Evolutionary conservation across 495 filamentous ascomycete species (phyloP), one percentile per base, ranked within the genome.

Genomic region (Daldinia loculata): DNA sequence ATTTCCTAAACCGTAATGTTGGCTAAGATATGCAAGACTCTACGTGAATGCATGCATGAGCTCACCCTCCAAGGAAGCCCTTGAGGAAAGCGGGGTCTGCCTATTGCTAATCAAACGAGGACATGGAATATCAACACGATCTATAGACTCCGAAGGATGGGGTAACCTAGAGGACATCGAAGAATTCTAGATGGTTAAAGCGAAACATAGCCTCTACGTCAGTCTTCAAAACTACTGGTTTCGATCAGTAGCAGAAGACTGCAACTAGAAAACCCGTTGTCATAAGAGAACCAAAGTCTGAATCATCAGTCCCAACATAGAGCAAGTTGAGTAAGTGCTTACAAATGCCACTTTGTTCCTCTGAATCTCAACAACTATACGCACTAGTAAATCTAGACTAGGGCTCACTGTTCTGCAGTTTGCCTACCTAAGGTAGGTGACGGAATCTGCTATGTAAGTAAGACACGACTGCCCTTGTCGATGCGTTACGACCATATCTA

Each of bases 271-370:
- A 41, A 36, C 52, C 62, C 17, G 17, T 9, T 48, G 38, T 50
- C 26, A 19, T 57, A 29, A 29, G 4, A 65, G 39, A 48, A 6
- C 38, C 17, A 12, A 14, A 41, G 4, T 43, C 1, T 26, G 11
- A n/a, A 26, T 22, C 50, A 30, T 56, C 15, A 19, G 24, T 30
- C 12, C 50, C 36, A 43, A 34, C 6, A 15, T 14, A 63, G 6
- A 19, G n/a, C 36, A 27, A n/a, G 48, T 65, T 57, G 29, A 57
- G 39, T 57, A 65, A 65, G 61, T 65, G 62, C 51, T 65, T 56
- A 65, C 62, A 26, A 57, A 65, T 52, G 51, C 52, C 62, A 41
- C 61, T 27, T 29, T 22, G 50, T 50, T 63, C 45, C 50, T 55
- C 17, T 24, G 32, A 55, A 34, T 26, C 26, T 27, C 24, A 17